These are phyloP conservation scores for Dicorynia guianensis DNA, from an alignment of 306 rosid genomes.

Conservation along the genomic window DNA sequence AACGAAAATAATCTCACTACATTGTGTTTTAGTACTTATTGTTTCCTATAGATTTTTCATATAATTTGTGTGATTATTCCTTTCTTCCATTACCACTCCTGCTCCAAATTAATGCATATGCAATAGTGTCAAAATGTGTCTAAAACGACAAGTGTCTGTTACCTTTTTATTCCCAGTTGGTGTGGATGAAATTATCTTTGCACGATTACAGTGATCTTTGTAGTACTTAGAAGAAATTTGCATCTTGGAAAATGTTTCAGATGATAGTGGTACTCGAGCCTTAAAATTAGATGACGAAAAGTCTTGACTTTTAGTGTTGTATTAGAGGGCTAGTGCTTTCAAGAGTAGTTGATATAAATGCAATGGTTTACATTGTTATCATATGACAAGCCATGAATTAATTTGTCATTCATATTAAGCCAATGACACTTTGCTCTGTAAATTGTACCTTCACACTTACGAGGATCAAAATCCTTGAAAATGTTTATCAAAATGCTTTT, in stretches of 20 bases:
- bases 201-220: constrained; percentile 4
- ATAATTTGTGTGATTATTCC: constrained; percentile 2
- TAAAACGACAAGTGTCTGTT: background rate
- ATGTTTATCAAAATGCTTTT: too few relatives aligned
- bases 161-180: background rate
- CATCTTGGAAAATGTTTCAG: background rate
- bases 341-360: too few relatives aligned
- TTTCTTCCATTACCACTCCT: constrained; percentile 14
- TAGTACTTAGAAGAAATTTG: background rate
- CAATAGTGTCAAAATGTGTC: background rate
- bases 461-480: too few relatives aligned
- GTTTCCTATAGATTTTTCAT: background rate
- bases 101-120: constrained; percentile 22
- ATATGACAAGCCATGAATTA: too few relatives aligned
- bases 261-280: too few relatives aligned
- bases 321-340: too few relatives aligned
- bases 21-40: constrained; percentile 12
- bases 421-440: too few relatives aligned
- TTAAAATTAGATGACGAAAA: too few relatives aligned
- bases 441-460: too few relatives aligned
- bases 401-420: too few relatives aligned
- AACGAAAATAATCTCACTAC: background rate
- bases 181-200: background rate
- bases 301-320: too few relatives aligned
- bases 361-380: too few relatives aligned